These are phyloP conservation scores for Austroboletus niveus DNA, from an alignment of 1,284 basidiomycete genomes.

Conservation along the genomic window DNA sequence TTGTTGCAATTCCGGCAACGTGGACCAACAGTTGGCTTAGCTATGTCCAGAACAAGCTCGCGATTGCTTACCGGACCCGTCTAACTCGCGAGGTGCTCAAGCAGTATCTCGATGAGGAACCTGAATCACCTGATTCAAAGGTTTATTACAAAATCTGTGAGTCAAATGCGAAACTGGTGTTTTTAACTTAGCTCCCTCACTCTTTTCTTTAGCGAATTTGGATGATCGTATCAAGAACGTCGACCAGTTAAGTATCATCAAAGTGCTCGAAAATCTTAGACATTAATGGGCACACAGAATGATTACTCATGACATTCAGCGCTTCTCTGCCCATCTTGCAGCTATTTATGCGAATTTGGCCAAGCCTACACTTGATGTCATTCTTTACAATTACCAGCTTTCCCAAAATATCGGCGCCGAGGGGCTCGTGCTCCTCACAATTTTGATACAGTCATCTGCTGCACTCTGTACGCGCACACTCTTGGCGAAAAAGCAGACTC, in stretches of 20 bases:
- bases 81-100: slow-evolving; percentile 83
- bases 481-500: neutral
- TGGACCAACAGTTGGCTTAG: slow-evolving; percentile 97
- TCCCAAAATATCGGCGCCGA: slow-evolving; percentile 95
- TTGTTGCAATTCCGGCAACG: slow-evolving; percentile 93
- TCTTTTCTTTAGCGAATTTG: slow-evolving; percentile 61
- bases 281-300: slow-evolving; percentile 48
- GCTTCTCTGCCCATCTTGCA: slow-evolving; percentile 88
- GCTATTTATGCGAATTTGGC: slow-evolving; percentile 94
- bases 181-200: slow-evolving; percentile 3
- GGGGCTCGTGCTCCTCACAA: slow-evolving; percentile 81
- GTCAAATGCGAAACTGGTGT: slow-evolving; percentile 20
- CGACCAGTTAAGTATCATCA: slow-evolving; percentile 66
- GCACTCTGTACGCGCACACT: slow-evolving; percentile 60
- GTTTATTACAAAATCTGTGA: slow-evolving; percentile 90
- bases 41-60: slow-evolving; percentile 92
- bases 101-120: slow-evolving; percentile 79
- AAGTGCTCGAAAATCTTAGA: neutral
- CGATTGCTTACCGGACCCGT: slow-evolving; percentile 88
- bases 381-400: slow-evolving; percentile 95
- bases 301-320: slow-evolving; percentile 95
- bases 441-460: slow-evolving; percentile 83
- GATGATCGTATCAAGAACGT: slow-evolving; percentile 97
- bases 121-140: slow-evolving; percentile 62
- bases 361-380: slow-evolving; percentile 91